phyloP scores from a whole-genome alignment of 106 monocot species.

The Platanthera zijinensis region DNA sequence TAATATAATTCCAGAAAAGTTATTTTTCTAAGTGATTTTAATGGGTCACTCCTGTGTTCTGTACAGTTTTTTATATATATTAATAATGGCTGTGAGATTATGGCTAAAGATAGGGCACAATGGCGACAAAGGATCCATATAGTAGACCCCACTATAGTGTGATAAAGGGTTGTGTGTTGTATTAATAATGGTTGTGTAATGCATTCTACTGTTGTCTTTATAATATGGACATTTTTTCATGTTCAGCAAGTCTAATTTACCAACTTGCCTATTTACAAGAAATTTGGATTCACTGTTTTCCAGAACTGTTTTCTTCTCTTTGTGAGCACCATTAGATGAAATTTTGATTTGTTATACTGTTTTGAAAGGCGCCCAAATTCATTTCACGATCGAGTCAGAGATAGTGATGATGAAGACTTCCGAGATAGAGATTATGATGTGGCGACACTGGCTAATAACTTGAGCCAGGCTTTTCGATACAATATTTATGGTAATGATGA shows the following conservation, averaged over 20 bases:
- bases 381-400: conserved; percentile 22
- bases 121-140: too few relatives aligned
- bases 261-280: background rate
- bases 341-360: background rate
- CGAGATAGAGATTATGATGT: conserved; percentile 73
- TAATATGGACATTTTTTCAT: background rate
- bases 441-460: conserved; percentile 64
- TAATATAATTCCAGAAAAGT: too few relatives aligned
- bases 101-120: too few relatives aligned
- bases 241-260: background rate
- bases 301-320: background rate
- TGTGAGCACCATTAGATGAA: background rate
- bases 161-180: too few relatives aligned
- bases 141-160: too few relatives aligned
- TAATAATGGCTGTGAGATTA: too few relatives aligned
- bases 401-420: conserved; percentile 84
- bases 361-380: conserved; percentile 22
- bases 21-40: too few relatives aligned
- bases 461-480: conserved; percentile 56
- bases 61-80: too few relatives aligned
- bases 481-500: conserved; percentile 47
- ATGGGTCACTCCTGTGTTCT: too few relatives aligned
- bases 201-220: background rate
- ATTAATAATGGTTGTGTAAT: background rate
- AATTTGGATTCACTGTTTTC: background rate